These are phyloP conservation scores for Citrus maxima DNA, from an alignment of 345 rosid genomes.

Conservation along the genomic window DNA sequence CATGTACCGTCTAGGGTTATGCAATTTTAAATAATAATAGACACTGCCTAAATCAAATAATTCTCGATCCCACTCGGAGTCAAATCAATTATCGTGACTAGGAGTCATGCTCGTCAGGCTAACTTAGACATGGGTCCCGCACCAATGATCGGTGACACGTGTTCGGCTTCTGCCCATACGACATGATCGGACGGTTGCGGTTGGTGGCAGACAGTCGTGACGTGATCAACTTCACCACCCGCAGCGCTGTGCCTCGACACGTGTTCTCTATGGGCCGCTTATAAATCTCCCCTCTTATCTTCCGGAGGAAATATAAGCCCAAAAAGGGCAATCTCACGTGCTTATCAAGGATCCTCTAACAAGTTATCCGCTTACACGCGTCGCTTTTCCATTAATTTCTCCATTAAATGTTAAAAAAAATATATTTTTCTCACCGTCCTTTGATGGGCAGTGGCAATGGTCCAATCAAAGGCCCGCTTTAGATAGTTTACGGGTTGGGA, in stretches of 20 bases:
- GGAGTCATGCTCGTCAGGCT: no score
- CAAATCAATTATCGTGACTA: no score
- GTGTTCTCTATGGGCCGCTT: neutral
- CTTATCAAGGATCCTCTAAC: neutral
- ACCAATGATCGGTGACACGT: neutral
- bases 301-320: neutral
- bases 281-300: neutral
- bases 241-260: neutral
- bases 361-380: neutral
- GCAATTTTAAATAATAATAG: no score
- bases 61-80: no score
- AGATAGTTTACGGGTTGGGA: neutral
- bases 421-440: neutral
- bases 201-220: neutral
- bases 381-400: neutral
- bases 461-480: conserved; percentile 13
- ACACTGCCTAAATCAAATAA: no score
- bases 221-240: neutral
- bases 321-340: neutral
- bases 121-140: neutral
- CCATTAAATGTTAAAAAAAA: no score
- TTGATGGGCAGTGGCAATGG: neutral
- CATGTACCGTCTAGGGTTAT: no score
- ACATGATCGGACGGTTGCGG: neutral
- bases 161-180: neutral